Evolutionary conservation across 495 filamentous ascomycete genomes (phyloP), one percentile per base, ranked within the genome.

Genomic region (Usnea hakonensis): DNA sequence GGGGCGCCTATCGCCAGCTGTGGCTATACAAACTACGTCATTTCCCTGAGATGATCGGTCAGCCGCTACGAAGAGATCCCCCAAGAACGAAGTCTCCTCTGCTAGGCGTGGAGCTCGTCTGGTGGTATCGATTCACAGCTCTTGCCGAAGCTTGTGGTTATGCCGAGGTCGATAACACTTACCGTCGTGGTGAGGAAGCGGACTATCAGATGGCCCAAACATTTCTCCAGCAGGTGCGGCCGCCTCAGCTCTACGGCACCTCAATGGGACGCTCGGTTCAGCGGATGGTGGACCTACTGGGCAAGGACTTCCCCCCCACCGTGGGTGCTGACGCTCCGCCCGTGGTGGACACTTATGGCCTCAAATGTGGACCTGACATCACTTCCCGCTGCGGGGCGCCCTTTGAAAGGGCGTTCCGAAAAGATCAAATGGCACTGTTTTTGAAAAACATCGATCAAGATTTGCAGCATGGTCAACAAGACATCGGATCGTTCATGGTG

Each of bases 1-100:
- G 57, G 63, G 55, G 61, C 7, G 62, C 65, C 11, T 71, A 71
- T 46, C 60, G 61, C 16, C 65, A 71, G 53, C 17, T 66, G 3
- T 71, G 64, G 54, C 67, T 71, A 3, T 71, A 67, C 23, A 37
- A 60, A 9, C 65, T 69, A 38, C 67, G 67, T 17, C 60, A 71
- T 50, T 71, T 71, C 40, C 66, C 33, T 48, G 44, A 55, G 6
- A 40, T 73, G 36, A 63, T 56, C 38, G 50, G 52, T 21, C 52
- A 62, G n/a, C 21, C 52, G 8, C 63, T 59, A 5, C 63, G 64
- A 28, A 65, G 53, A 58, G 66, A 63, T 36, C 35, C 35, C 35
- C 35, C 35, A 36, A 36, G 35, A 36, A 36, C 35, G 35, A 36
- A 36, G 35, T 36, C 35, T 36, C 35, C 35, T 36, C 35, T 36